phyloP scores from a whole-genome alignment of 208 protist genomes.

The Trypanosoma rangeli region DNA sequence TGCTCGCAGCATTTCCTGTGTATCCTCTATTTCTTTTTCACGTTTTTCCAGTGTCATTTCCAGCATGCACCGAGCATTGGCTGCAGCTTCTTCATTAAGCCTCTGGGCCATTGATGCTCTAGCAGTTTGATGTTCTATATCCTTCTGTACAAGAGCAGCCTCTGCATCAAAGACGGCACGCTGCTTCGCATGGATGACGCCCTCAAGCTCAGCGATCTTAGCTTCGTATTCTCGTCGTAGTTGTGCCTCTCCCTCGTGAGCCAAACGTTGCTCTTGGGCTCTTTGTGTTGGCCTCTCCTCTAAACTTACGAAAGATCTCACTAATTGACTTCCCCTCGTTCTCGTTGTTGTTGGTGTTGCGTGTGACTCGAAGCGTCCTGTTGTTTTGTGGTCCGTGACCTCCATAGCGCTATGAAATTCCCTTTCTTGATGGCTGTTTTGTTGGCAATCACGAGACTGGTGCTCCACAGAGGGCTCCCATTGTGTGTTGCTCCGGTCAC shows the following conservation, averaged over 20 bases:
- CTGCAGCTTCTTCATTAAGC: not conserved
- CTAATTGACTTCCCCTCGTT: not conserved
- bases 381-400: not conserved
- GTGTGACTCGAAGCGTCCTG: not conserved
- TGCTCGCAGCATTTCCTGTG: slow-evolving; percentile 16
- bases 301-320: slow-evolving; percentile 23
- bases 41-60: slow-evolving; percentile 5
- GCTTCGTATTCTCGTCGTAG: not conserved
- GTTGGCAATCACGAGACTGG: not conserved
- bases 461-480: not conserved
- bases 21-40: slow-evolving; percentile 16
- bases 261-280: slow-evolving; percentile 3
- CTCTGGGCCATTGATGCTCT: not conserved
- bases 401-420: not conserved
- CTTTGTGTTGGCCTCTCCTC: not conserved
- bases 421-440: not conserved
- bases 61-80: not conserved
- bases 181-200: not conserved
- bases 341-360: not conserved
- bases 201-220: slow-evolving; percentile 4
- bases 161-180: not conserved
- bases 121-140: not conserved
- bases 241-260: slow-evolving; percentile 3
- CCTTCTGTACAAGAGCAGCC: slow-evolving; percentile 6
- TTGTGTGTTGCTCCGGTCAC: slow-evolving; percentile 3